A percentile compares a stretch with the other conserved stretches of the same genome.
Evolutionary conservation across 2,329 filamentous ascomycete species (phyloP).

Genomic region (Mollisiaceae sp.): DNA sequence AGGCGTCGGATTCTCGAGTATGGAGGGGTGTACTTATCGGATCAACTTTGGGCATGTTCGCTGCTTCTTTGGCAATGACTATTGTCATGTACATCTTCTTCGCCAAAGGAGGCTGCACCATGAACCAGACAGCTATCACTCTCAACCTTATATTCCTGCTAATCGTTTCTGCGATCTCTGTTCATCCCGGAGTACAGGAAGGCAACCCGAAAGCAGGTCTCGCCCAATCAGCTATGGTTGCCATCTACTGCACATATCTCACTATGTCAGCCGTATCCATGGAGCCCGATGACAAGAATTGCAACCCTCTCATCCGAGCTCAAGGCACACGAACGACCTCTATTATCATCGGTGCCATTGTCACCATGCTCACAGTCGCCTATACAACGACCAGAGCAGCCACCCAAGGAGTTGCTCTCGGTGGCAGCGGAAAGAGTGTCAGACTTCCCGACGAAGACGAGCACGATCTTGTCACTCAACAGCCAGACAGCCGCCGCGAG

Average conservation of each 20-base stretch:
- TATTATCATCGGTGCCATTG: slow-evolving; percentile 88
- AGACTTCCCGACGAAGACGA: slow-evolving; percentile 74
- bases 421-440: slow-evolving; percentile 64
- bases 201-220: slow-evolving; percentile 92
- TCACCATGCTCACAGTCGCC: slow-evolving; percentile 95
- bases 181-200: slow-evolving; percentile 89
- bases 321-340: slow-evolving; percentile 89
- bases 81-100: slow-evolving; percentile 98
- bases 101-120: slow-evolving; percentile 77
- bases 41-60: slow-evolving; percentile 92
- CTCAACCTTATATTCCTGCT: slow-evolving; percentile 89
- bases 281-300: slow-evolving; percentile 93
- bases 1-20: slow-evolving; percentile 79
- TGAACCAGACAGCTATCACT: slow-evolving; percentile 97
- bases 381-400: slow-evolving; percentile 97
- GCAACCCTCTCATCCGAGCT: slow-evolving; percentile 88
- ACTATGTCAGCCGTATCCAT: slow-evolving; percentile 98
- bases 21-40: slow-evolving; percentile 91
- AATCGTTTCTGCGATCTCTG: slow-evolving; percentile 79
- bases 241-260: slow-evolving; percentile 97
- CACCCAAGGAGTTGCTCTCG: slow-evolving; percentile 82
- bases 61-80: slow-evolving; percentile 90
- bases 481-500: slow-evolving; percentile 78
- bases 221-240: slow-evolving; percentile 97
- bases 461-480: slow-evolving; percentile 85